Evolutionary conservation across 106 monocot species (phyloP).

Genomic region (Dioscorea dumetorum): DNA sequence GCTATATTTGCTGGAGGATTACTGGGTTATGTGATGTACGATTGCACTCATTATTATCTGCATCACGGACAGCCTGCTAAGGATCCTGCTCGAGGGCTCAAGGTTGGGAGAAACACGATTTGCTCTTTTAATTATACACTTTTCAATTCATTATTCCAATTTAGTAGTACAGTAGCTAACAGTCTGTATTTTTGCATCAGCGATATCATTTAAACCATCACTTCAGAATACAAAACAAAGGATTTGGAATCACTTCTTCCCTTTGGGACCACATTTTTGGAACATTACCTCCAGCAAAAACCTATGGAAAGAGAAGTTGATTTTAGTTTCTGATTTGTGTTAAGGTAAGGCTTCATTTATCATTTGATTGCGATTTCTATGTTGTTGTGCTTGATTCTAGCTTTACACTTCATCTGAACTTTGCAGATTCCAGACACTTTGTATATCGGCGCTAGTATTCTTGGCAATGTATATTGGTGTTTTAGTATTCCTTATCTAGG

Average conservation of each 20-base stretch:
- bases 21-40: conserved; percentile 89
- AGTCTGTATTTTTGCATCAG: conserved; percentile 25
- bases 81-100: conserved; percentile 48
- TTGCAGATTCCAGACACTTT: no score
- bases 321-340: no score
- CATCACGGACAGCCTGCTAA: conserved; percentile 77
- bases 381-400: no score
- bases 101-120: conserved; percentile 23
- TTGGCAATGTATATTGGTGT: no score
- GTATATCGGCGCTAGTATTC: no score
- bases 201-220: conserved; percentile 89
- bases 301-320: conserved; percentile 11
- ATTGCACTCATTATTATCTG: conserved; percentile 93
- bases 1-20: conserved; percentile 68
- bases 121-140: background rate
- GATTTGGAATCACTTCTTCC: conserved; percentile 83
- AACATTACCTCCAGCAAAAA: conserved; percentile 54
- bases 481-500: no score
- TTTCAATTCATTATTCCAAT: background rate
- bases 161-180: background rate
- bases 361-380: no score
- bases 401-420: no score
- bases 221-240: conserved; percentile 65
- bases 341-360: no score
- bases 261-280: conserved; percentile 75